Conservation (phyloP, 2,329 filamentous ascomycete species). For the Diaporthe sp. region DNA sequence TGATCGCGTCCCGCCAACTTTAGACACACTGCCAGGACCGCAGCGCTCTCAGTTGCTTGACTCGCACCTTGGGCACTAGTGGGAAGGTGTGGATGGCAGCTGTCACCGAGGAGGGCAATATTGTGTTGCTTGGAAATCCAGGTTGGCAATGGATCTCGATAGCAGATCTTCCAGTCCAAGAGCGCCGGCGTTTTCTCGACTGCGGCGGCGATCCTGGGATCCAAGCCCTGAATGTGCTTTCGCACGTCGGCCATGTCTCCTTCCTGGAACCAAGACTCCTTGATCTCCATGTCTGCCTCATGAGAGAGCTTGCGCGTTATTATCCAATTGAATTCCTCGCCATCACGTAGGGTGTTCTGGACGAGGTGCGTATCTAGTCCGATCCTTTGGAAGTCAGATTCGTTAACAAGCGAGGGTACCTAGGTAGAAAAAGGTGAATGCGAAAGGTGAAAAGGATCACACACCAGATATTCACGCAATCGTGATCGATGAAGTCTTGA, state of each 20-base stretch:
- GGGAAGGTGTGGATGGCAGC: constrained; percentile 67
- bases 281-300: constrained; percentile 59
- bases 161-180: constrained; percentile 69
- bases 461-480: constrained; percentile 60
- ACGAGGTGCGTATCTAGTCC: constrained; percentile 59
- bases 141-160: constrained; percentile 64
- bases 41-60: constrained; percentile 67
- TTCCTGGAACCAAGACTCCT: constrained; percentile 63
- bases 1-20: constrained; percentile 57
- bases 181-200: constrained; percentile 60
- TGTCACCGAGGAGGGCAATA: constrained; percentile 66
- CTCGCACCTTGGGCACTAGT: constrained; percentile 67
- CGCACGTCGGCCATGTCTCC: constrained; percentile 61
- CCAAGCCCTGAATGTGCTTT: constrained; percentile 53
- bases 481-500: constrained; percentile 57
- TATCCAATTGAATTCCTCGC: constrained; percentile 62
- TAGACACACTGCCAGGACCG: constrained; percentile 60
- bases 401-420: background rate
- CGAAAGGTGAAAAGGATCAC: constrained; percentile 14
- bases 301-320: constrained; percentile 58
- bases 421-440: background rate
- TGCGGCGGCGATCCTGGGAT: constrained; percentile 61
- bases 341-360: constrained; percentile 59
- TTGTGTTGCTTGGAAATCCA: constrained; percentile 66
- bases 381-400: constrained; percentile 48